phyloP scores from a whole-genome alignment of 306 rosid species.

The Trichosanthes cucumerina region DNA sequence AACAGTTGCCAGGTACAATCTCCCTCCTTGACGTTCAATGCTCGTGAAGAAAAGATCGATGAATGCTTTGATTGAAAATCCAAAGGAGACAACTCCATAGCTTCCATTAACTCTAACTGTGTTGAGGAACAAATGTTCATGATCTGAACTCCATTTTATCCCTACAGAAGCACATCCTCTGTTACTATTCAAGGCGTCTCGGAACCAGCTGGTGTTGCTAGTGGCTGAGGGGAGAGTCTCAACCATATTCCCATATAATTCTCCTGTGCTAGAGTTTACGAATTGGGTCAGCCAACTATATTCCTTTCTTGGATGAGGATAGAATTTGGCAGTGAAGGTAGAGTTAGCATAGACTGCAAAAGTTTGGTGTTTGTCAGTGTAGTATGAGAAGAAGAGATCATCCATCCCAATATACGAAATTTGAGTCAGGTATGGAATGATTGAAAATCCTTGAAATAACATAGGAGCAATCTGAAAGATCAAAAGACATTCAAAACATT shows the following conservation, averaged over 20 bases:
- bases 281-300: slow-evolving; percentile 17
- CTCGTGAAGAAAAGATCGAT: slow-evolving; percentile 18
- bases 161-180: slow-evolving; percentile 26
- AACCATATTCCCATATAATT: slow-evolving; percentile 27
- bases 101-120: slow-evolving; percentile 24
- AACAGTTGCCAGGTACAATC: slow-evolving; percentile 24
- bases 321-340: slow-evolving; percentile 6
- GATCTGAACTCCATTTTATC: slow-evolving; percentile 21
- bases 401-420: slow-evolving; percentile 38
- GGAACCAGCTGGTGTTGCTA: slow-evolving; percentile 20
- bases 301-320: not conserved
- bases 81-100: slow-evolving; percentile 27
- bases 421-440: slow-evolving; percentile 31
- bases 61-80: slow-evolving; percentile 19
- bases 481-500: not conserved
- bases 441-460: slow-evolving; percentile 34
- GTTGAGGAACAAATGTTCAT: slow-evolving; percentile 21
- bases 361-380: slow-evolving; percentile 17
- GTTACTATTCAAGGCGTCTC: slow-evolving; percentile 13
- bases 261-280: slow-evolving; percentile 29
- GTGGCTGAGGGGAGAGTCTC: slow-evolving; percentile 2
- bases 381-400: slow-evolving; percentile 40
- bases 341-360: slow-evolving; percentile 42
- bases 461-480: slow-evolving; percentile 36
- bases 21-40: slow-evolving; percentile 16